These are phyloP conservation scores for Fusarium domesticum DNA, from an alignment of 2,329 filamentous ascomycete genomes.

Conservation along the genomic window DNA sequence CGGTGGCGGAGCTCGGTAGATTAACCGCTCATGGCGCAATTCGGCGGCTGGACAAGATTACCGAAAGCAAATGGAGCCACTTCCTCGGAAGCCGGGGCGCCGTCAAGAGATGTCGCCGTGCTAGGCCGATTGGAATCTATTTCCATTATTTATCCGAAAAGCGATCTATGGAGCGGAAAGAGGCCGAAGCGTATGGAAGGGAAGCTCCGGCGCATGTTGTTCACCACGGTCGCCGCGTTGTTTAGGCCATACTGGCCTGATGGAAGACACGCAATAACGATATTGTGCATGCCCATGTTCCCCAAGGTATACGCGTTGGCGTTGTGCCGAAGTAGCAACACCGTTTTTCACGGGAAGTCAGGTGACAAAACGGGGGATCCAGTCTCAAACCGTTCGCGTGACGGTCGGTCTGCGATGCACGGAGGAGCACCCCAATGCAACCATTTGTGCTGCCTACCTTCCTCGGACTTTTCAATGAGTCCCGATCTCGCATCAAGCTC, in stretches of 20 bases:
- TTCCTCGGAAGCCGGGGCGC: too few species aligned
- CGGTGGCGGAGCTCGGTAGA: too few species aligned
- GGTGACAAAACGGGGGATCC: neutral
- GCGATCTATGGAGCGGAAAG: too few species aligned
- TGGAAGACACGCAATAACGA: conserved; percentile 1
- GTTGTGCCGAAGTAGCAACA: neutral
- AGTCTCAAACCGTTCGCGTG: neutral
- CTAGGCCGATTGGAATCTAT: too few species aligned
- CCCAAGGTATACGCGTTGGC: conserved; percentile 22
- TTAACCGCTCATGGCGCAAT: too few species aligned
- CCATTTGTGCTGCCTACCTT: neutral
- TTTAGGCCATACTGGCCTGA: neutral
- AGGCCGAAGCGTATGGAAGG: conserved; percentile 19
- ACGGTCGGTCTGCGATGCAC: neutral
- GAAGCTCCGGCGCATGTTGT: neutral
- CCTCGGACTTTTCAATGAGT: neutral
- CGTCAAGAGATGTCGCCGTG: too few species aligned
- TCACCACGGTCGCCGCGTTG: neutral
- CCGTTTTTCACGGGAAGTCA: neutral
- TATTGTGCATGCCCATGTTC: conserved; percentile 1
- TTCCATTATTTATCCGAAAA: too few species aligned
- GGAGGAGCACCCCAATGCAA: neutral
- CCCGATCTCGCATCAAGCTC: neutral
- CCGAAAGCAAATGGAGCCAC: too few species aligned
- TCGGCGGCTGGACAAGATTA: too few species aligned